Evolutionary conservation across 495 filamentous ascomycete genomes (phyloP).

Genomic region (Penicillium fimorum): DNA sequence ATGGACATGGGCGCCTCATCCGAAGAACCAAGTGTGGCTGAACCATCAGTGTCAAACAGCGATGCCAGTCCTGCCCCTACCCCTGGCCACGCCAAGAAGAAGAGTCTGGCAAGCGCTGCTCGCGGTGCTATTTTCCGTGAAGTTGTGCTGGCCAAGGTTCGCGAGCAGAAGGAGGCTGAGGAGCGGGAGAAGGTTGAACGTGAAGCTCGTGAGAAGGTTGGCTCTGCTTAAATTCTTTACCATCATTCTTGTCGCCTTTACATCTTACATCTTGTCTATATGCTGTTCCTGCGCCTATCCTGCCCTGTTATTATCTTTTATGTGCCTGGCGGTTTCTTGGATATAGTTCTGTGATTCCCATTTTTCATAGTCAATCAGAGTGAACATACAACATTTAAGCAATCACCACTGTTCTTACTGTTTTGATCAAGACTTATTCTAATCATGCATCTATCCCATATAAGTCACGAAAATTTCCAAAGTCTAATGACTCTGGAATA

Average conservation of each 20-base stretch:
- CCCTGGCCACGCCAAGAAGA: conserved; percentile 39
- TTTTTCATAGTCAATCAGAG: conserved; percentile 21
- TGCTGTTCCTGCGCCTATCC: conserved; percentile 10
- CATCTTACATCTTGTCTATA: conserved; percentile 9
- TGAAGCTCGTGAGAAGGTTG: conserved; percentile 45
- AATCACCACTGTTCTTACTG: background rate
- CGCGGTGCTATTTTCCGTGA: conserved; percentile 93
- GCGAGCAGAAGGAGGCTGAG: conserved; percentile 86
- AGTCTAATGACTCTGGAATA: background rate
- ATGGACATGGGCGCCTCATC: conserved; percentile 38
- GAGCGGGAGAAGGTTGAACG: conserved; percentile 66
- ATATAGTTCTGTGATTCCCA: conserved; percentile 34
- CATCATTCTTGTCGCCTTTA: conserved; percentile 8
- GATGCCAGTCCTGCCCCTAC: conserved; percentile 11
- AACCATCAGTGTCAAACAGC: conserved; percentile 6
- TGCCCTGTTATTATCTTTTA: conserved; percentile 15
- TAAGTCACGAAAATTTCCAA: background rate
- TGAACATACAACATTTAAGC: conserved; percentile 1
- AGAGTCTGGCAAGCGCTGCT: conserved; percentile 72
- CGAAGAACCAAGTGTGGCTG: conserved; percentile 13
- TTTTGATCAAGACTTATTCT: background rate
- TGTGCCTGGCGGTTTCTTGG: conserved; percentile 17
- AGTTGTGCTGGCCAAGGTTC: conserved; percentile 94
- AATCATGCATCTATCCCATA: too few species aligned
- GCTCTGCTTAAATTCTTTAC: conserved; percentile 22